phyloP scores from a whole-genome alignment of 2,329 filamentous ascomycete species.

The Cyanodermella asteris region DNA sequence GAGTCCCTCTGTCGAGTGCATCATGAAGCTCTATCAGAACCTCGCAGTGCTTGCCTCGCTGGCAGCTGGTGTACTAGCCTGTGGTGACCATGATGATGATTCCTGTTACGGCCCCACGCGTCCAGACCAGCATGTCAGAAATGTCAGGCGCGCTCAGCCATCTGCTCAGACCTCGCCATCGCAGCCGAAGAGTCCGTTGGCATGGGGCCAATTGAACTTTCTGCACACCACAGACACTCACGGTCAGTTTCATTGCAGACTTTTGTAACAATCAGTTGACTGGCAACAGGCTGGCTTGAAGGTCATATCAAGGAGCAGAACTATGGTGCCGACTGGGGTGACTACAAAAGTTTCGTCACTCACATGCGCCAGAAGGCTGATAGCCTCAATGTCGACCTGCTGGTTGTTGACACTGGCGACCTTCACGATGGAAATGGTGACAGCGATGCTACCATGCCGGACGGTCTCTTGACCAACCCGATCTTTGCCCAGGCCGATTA shows the following conservation, averaged over 20 bases:
- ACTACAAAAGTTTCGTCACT: slow-evolving; percentile 35
- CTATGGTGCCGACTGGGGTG: slow-evolving; percentile 45
- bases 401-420: slow-evolving; percentile 40
- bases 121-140: slow-evolving; percentile 19
- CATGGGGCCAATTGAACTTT: slow-evolving; percentile 43
- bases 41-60: background rate
- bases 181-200: slow-evolving; percentile 16
- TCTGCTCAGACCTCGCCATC: slow-evolving; percentile 19
- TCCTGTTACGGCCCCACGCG: slow-evolving; percentile 20
- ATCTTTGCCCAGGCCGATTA: slow-evolving; percentile 32
- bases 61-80: slow-evolving; percentile 8
- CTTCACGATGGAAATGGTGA: slow-evolving; percentile 44
- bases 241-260: too few species aligned
- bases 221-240: slow-evolving; percentile 41
- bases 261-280: too few species aligned
- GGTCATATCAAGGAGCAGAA: slow-evolving; percentile 39
- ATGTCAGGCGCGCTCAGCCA: slow-evolving; percentile 22
- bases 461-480: slow-evolving; percentile 31
- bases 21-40: slow-evolving; percentile 1
- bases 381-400: slow-evolving; percentile 34
- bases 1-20: background rate
- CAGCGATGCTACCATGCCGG: slow-evolving; percentile 35
- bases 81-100: too few species aligned
- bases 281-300: slow-evolving; percentile 36
- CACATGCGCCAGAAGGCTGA: slow-evolving; percentile 37